Evolutionary conservation across 2,329 filamentous ascomycete species (phyloP), one percentile per base, ranked within the genome.

Genomic region (Fusarium buxicola): DNA sequence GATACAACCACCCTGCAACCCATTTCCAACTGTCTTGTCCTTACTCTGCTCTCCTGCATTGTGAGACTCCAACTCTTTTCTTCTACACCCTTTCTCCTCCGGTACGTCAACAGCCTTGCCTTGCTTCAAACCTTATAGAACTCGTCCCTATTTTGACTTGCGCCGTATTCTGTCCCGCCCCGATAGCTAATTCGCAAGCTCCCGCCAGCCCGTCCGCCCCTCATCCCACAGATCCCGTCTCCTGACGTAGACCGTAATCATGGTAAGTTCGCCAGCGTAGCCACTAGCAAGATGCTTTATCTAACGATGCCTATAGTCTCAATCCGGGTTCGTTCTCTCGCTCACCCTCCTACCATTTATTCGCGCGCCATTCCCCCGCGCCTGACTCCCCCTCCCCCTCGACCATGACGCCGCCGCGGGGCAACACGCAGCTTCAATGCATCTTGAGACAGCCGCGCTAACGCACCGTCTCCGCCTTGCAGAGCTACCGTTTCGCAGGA

Each of bases 401-500:
- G 52, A 61, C 58, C 52, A 68, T 61, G 59, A 66, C 60, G 57
- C 46, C 55, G 56, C 52, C 66, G 62, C 69, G 69, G 63, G 68
- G 67, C 68, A 65, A 52, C 43, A 55, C 51, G 43, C 63, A 60
- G 35, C 58, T 53, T 44, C 32, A 40, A 44, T 54, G 18, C 18
- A 41, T 40, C 50, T 52, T 61, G 54, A 63, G 58, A 63, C 56
- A 55, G 16, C 32, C 45, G 49, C 64, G 67, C 73, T 75, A 69
- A 74, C 69, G 32, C 51, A 25, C 28, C 43, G 44, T 15, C 34
- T 44, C 52, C 56, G 41, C 56, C 55, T 50, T 56, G 43, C 78
- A 93, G 90, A 85, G 90, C 90, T 71, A 84, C 84, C 76, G 88
- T 93, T 73, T 81, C 85, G 68, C 84, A 86, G 75, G 90, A 94